Base-by-base conservation (phyloP, 257 asterid species). In the Fraxinus pennsylvanica region DNA sequence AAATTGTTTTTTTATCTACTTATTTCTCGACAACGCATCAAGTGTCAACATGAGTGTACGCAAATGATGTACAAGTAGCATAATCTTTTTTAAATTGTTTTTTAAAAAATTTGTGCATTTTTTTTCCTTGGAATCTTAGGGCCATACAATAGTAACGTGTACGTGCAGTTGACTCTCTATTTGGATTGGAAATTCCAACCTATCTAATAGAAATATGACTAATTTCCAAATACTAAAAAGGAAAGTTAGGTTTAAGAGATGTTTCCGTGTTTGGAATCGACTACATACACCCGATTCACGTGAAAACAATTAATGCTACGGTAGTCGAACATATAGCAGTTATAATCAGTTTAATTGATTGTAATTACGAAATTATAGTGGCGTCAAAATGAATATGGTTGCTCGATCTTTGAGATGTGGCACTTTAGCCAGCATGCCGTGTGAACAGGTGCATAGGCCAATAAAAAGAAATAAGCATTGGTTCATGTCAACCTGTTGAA, bases 81-180 rank as follows among this genome's bases (percentile, higher is more conserved):
- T 30, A 30, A 30, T 30, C 3, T 30, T 30, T 21, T 68, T 30
- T 33, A 21, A 15, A 19, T 41, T 41, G 5, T 17, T 69, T 36
- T 69, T 35, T 2, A 30, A 38, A 38, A 39, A 27, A 57, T 61
- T 69, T 70, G 25, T 38, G 32, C 15, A 6, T 17, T 45, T 38
- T 52, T 63, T 47, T 38, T 71, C 57, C 45, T 73, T 74, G 84
- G 91, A 86, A 84, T 88, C 87, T 78, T 85, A 63, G 41, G 78
- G 76, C 68, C 72, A 79, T 68, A 67, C 80, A 45, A 81, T 81
- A 71, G 74, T 88, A 70, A 80, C 87, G 86, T 82, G 82, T 86
- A 86, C 87, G 87, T 76, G 80, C 82, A 52, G 85, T 83, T 81
- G 83, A 75, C 76, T 65, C 78, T 43, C 9, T 68, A 22, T 41